Evolutionary conservation across 2,329 filamentous ascomycete genomes (phyloP), one percentile per base, ranked within the genome.

Genomic region (Aurifilum marmelostoma): DNA sequence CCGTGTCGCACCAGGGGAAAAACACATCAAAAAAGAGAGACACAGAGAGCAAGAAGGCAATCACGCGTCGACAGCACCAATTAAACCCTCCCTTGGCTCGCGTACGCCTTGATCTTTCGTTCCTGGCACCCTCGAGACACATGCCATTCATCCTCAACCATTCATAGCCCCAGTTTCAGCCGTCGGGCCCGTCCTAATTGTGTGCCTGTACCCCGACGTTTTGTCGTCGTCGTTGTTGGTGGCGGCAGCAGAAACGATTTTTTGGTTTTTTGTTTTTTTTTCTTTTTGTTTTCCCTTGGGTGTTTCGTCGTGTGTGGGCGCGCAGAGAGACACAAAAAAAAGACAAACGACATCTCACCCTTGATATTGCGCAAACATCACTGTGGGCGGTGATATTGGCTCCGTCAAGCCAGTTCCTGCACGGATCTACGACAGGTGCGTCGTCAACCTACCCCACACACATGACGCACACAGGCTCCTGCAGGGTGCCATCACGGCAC

Each of bases 371-470:
- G 56, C 43, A n/a, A 59, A 59, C 32, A 32, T 32, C 29, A 59
- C 18, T 21, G 2, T 32, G 7, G 56, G 29, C 56, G 56, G 32
- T 24, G 29, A 37, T 59, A 47, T 32, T n/a, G 21, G 56, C 56
- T 59, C 56, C 2, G 37, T 59, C 18, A 37, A 59, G 16, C n/a
- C 56, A 32, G 32, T n/a, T n/a, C 52, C 29, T 34, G 16, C 37
- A 41, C 43, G 27, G 43, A 54, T 64, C 21, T 50, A 64, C 62
- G 63, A 65, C 63, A 56, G 52, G 32, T 37, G 69, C 66, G 64
- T 70, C 66, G 69, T 68, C 69, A 68, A 70, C 69, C 29, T 56
- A 59, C 69, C 66, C 66, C 69, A 70, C 69, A 64, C 41, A 52
- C 58, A 66, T 68, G 69, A 70, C 69, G 69, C 69, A 68, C 32